Conservation (phyloP, 225 moss, liverwort and hornwort genomes). For the Climacium dendroides region DNA sequence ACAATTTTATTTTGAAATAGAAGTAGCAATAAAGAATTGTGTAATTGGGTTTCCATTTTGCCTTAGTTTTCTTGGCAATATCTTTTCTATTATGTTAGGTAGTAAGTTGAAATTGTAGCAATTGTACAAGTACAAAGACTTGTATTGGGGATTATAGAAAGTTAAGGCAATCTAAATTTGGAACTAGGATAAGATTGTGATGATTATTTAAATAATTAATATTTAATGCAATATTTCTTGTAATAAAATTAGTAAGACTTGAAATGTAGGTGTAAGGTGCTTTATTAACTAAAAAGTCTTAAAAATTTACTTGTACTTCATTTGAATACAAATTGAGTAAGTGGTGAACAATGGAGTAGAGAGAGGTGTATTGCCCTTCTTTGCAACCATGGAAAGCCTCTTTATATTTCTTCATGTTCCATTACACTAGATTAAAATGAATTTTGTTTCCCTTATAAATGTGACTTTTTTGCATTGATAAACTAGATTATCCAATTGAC, state of each 20-base stretch:
- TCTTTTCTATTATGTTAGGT: background rate
- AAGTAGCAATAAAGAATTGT: too few relatives aligned
- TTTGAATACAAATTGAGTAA: background rate
- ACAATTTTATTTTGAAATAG: too few relatives aligned
- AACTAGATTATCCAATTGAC: background rate
- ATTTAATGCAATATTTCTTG: background rate
- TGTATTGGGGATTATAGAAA: background rate
- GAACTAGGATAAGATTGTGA: rapidly evolving
- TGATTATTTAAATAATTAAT: background rate
- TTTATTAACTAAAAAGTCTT: background rate
- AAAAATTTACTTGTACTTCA: background rate
- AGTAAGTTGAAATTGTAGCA: too few relatives aligned
- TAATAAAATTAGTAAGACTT: background rate
- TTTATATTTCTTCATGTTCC: background rate
- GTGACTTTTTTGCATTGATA: background rate
- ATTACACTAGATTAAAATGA: rapidly evolving
- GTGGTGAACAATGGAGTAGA: background rate
- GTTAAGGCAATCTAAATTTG: background rate
- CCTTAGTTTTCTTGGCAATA: background rate
- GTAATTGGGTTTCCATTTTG: background rate
- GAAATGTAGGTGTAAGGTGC: rapidly evolving
- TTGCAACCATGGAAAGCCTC: background rate
- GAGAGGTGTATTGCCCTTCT: background rate
- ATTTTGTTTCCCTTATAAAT: background rate
- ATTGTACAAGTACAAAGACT: too few relatives aligned